Conservation (phyloP, 2,329 filamentous ascomycete species). For the Diaporthe eres region DNA sequence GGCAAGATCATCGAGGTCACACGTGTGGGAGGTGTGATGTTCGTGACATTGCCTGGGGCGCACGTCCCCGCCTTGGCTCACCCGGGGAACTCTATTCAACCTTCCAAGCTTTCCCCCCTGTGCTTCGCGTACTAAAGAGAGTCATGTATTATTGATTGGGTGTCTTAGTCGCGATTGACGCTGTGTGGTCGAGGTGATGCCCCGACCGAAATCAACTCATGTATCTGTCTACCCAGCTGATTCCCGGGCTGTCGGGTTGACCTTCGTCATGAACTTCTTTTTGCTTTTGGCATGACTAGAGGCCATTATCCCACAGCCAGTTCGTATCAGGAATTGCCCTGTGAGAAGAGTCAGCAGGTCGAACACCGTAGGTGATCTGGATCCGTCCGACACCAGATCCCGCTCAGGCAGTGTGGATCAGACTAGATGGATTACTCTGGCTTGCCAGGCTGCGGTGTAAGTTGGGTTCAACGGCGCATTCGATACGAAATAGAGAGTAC, state of each 20-base stretch:
- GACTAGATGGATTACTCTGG: background rate
- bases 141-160: background rate
- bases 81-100: background rate
- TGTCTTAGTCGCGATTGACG: background rate
- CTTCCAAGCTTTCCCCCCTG: background rate
- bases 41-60: background rate
- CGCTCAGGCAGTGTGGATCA: background rate
- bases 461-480: background rate
- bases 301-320: background rate
- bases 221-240: background rate
- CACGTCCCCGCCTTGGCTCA: conserved; percentile 10
- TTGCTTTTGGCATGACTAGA: conserved; percentile 7
- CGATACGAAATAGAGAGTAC: background rate
- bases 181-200: background rate
- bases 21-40: background rate
- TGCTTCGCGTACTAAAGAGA: background rate
- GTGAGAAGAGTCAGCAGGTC: background rate
- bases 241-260: background rate
- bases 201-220: background rate
- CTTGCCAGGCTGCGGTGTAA: conserved; percentile 12
- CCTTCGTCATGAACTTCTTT: background rate
- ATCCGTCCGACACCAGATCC: background rate
- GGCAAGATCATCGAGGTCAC: background rate
- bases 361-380: background rate
- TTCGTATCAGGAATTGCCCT: background rate